phyloP scores from a whole-genome alignment of 805 yeast genomes.

The Metschnikowia henanensis region DNA sequence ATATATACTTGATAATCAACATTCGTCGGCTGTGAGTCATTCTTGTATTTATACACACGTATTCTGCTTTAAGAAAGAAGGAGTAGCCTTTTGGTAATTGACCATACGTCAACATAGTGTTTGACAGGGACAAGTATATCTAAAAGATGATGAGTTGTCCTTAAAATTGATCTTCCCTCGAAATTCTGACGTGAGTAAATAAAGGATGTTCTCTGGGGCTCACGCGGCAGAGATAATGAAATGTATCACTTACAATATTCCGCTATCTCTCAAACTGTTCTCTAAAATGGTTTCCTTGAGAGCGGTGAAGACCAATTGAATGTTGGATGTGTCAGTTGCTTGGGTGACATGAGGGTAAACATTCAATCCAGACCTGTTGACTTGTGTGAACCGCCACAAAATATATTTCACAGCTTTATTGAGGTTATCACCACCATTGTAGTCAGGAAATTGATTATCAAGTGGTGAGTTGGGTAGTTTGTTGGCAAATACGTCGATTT shows the following conservation, averaged over 20 bases:
- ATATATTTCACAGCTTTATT: conserved; percentile 91
- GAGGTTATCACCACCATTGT: conserved; percentile 86
- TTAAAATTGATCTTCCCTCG: no score
- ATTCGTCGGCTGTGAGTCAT: no score
- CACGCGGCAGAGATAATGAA: no score
- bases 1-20: no score
- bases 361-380: conserved; percentile 77
- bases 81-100: no score
- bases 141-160: no score
- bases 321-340: conserved; percentile 91
- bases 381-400: conserved; percentile 84
- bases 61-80: no score
- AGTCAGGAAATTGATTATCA: conserved; percentile 84
- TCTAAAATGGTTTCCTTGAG: conserved; percentile 79
- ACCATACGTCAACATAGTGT: no score
- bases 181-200: no score
- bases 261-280: conserved; percentile 73
- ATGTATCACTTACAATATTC: conserved; percentile 45
- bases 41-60: no score
- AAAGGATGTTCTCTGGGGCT: no score
- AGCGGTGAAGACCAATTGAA: conserved; percentile 81
- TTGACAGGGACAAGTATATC: no score
- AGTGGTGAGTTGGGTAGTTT: conserved; percentile 80
- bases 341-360: conserved; percentile 92
- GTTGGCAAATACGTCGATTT: conserved; percentile 87